These are phyloP conservation scores for Colletotrichum salicis DNA, from an alignment of 2,329 filamentous ascomycete species.

Conservation along the genomic window DNA sequence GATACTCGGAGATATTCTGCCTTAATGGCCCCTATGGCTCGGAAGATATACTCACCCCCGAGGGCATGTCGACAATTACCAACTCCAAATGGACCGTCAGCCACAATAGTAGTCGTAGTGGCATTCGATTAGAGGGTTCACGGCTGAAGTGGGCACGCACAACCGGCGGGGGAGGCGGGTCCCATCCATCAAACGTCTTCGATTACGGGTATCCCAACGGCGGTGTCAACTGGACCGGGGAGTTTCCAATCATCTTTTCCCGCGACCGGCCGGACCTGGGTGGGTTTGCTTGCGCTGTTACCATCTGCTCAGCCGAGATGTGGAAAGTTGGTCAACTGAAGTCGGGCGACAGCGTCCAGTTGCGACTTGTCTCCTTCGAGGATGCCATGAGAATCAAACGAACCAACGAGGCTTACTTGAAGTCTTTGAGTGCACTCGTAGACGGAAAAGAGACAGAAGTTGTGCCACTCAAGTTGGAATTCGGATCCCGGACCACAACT, in stretches of 20 bases:
- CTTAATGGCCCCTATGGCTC: constrained; percentile 47
- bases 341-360: constrained; percentile 39
- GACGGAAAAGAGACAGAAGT: not conserved
- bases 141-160: constrained; percentile 67
- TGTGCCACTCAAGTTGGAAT: not conserved
- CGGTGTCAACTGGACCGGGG: constrained; percentile 49
- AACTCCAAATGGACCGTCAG: constrained; percentile 67
- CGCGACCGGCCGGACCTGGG: constrained; percentile 47
- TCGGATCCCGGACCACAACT: not conserved
- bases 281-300: constrained; percentile 44
- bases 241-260: constrained; percentile 47
- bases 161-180: constrained; percentile 71
- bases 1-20: constrained; percentile 38
- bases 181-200: constrained; percentile 69
- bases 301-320: constrained; percentile 45
- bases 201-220: constrained; percentile 67
- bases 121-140: constrained; percentile 69
- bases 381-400: not conserved
- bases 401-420: not conserved
- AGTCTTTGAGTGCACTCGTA: not conserved
- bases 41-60: constrained; percentile 46
- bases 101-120: constrained; percentile 69
- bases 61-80: constrained; percentile 68
- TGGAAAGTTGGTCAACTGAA: constrained; percentile 50
- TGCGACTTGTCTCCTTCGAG: constrained; percentile 14